Percentiles rank a stretch among this genome's conserved stretches.
These are phyloP conservation scores for Apostasia shenzhenica DNA, from an alignment of 106 monocot genomes.

Conservation along the genomic window DNA sequence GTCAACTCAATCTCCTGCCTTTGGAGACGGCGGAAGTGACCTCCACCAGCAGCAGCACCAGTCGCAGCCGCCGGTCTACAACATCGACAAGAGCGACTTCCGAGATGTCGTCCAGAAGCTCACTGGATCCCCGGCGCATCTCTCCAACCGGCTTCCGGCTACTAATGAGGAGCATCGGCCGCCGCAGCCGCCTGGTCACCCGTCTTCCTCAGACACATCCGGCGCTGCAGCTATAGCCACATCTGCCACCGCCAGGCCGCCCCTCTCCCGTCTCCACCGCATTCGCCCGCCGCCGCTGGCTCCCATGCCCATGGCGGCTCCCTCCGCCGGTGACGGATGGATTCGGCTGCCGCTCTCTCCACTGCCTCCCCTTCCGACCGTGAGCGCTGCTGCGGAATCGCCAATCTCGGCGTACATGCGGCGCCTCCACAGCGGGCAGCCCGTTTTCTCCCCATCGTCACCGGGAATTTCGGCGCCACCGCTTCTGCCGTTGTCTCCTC, in stretches of 20 bases:
- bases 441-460: not conserved
- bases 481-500: slow-evolving; percentile 6
- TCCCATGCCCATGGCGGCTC: not conserved
- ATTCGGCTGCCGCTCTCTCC: slow-evolving; percentile 4
- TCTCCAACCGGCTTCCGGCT: slow-evolving; percentile 4
- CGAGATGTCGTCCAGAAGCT: slow-evolving; percentile 83
- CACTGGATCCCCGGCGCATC: slow-evolving; percentile 61
- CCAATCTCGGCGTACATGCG: slow-evolving; percentile 13
- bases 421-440: slow-evolving; percentile 3
- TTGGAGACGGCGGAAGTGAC: not conserved
- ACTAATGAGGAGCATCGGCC: not conserved
- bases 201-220: not conserved
- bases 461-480: not conserved
- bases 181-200: not conserved
- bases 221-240: no score
- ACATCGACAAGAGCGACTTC: slow-evolving; percentile 86
- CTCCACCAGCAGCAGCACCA: slow-evolving; percentile 6
- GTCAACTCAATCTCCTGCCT: not conserved
- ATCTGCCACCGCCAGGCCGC: not conserved
- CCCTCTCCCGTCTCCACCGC: slow-evolving; percentile 14
- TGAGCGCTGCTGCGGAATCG: slow-evolving; percentile 9
- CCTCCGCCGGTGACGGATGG: slow-evolving; percentile 3
- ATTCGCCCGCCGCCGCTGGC: slow-evolving; percentile 14
- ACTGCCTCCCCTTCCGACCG: slow-evolving; percentile 3
- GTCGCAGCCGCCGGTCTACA: slow-evolving; percentile 78